phyloP scores from a whole-genome alignment of 345 rosid genomes.

The Pelargonium nanum region DNA sequence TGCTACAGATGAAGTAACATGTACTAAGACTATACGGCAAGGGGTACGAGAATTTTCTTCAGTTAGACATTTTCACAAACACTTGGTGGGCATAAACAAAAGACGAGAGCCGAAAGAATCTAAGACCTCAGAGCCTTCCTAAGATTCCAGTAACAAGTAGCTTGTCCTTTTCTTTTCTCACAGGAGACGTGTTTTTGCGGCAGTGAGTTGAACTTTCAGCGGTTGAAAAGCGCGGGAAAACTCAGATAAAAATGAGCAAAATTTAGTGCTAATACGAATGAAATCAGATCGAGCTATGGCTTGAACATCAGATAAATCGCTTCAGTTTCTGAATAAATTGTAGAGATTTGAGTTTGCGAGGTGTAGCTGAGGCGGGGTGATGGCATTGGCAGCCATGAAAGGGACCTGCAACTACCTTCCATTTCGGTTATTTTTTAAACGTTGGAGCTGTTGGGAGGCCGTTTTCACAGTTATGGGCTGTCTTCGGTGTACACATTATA shows the following conservation, averaged over 20 bases:
- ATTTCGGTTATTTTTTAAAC: conserved; percentile 2
- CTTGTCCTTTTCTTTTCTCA: conserved; percentile 1
- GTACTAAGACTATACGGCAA: background rate
- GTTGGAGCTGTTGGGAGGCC: conserved; percentile 13
- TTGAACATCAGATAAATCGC: too few relatives aligned
- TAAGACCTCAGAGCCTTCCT: too few relatives aligned
- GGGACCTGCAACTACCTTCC: conserved; percentile 1
- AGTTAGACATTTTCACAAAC: background rate
- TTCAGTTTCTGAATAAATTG: too few relatives aligned
- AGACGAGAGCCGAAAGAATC: background rate
- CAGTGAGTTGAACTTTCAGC: too few relatives aligned
- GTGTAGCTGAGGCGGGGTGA: background rate
- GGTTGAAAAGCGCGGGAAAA: too few relatives aligned
- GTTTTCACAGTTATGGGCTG: background rate
- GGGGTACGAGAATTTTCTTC: too few relatives aligned
- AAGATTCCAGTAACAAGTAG: conserved; percentile 3
- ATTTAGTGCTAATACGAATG: too few relatives aligned
- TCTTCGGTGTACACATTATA: too few relatives aligned
- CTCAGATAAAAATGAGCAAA: too few relatives aligned
- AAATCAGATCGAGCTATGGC: too few relatives aligned
- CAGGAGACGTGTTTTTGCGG: background rate
- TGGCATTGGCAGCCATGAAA: conserved; percentile 10
- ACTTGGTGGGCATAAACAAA: background rate
- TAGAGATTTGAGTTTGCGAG: background rate
- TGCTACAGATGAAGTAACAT: background rate